A percentile compares a stretch with the other conserved stretches of the same genome.
phyloP scores from a whole-genome alignment of 805 yeast species.

The Nakazawaea pomicola region DNA sequence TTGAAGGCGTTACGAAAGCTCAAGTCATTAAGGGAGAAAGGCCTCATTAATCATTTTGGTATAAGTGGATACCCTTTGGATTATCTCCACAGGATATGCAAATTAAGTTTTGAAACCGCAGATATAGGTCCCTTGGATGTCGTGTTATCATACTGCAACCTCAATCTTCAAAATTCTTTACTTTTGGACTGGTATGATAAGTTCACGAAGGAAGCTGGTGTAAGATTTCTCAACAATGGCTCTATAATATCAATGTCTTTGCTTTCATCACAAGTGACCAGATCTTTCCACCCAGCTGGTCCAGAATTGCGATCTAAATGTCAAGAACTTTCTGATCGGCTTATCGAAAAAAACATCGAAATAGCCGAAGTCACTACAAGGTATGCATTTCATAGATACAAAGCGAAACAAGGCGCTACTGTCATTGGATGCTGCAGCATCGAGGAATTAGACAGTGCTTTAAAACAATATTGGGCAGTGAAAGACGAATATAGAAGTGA shows the following conservation, averaged over 20 bases:
- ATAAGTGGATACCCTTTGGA: slow-evolving; percentile 84
- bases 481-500: slow-evolving; percentile 25
- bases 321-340: slow-evolving; percentile 33
- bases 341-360: slow-evolving; percentile 41
- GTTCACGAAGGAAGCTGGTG: slow-evolving; percentile 43
- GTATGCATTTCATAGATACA: slow-evolving; percentile 65
- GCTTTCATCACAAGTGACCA: slow-evolving; percentile 62
- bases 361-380: slow-evolving; percentile 79
- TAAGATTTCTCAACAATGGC: slow-evolving; percentile 63
- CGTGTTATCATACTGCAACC: slow-evolving; percentile 72
- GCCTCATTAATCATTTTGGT: slow-evolving; percentile 63
- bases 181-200: slow-evolving; percentile 42
- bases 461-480: slow-evolving; percentile 50
- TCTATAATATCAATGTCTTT: slow-evolving; percentile 88
- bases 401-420: slow-evolving; percentile 44
- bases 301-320: slow-evolving; percentile 51
- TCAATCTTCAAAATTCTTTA: slow-evolving; percentile 71
- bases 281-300: slow-evolving; percentile 77
- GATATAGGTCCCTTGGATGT: slow-evolving; percentile 66
- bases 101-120: slow-evolving; percentile 24
- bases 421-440: slow-evolving; percentile 74
- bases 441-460: slow-evolving; percentile 59
- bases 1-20: slow-evolving; percentile 61
- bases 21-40: slow-evolving; percentile 54
- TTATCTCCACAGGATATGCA: slow-evolving; percentile 51